Conservation (phyloP, 495 filamentous ascomycete genomes). For the Saxophila tyrrhenica region DNA sequence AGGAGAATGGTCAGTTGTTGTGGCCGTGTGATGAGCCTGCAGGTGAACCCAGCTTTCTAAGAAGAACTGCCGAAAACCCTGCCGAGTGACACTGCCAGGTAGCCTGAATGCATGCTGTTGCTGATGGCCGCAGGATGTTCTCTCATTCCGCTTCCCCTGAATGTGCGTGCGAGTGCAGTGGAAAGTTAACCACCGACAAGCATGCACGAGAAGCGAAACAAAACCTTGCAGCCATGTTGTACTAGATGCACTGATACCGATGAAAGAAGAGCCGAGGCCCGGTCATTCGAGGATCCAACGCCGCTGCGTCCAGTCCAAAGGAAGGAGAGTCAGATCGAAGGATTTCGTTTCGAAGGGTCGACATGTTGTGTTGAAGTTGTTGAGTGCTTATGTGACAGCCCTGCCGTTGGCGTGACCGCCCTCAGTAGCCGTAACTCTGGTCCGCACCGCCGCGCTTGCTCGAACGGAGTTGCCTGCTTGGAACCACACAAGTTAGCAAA, state of each 20-base stretch:
- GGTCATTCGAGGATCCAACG: background rate
- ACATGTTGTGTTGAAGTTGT: conserved; percentile 9
- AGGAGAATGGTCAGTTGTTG: background rate
- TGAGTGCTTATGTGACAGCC: conserved; percentile 6
- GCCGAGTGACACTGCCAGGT: conserved; percentile 22
- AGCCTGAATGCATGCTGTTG: conserved; percentile 4
- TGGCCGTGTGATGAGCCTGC: conserved; percentile 1
- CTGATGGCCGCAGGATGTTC: background rate
- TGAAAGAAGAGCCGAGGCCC: conserved; percentile 6
- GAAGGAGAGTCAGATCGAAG: background rate
- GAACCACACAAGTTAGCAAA: conserved; percentile 16
- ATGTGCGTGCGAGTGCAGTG: background rate
- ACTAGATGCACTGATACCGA: conserved; percentile 15
- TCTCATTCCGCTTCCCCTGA: background rate
- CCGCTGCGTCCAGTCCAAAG: background rate
- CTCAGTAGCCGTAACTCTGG: conserved; percentile 29
- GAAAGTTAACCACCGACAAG: background rate
- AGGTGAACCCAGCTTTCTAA: conserved; percentile 8
- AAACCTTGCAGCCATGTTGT: background rate
- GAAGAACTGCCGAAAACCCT: conserved; percentile 13
- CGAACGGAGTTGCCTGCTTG: conserved; percentile 33
- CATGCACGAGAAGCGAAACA: conserved; percentile 2
- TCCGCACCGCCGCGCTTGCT: conserved; percentile 30
- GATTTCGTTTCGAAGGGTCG: conserved; percentile 18
- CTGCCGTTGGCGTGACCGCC: conserved; percentile 8